phyloP scores from a whole-genome alignment of 208 protist species.

The Leishmania tropica region DNA sequence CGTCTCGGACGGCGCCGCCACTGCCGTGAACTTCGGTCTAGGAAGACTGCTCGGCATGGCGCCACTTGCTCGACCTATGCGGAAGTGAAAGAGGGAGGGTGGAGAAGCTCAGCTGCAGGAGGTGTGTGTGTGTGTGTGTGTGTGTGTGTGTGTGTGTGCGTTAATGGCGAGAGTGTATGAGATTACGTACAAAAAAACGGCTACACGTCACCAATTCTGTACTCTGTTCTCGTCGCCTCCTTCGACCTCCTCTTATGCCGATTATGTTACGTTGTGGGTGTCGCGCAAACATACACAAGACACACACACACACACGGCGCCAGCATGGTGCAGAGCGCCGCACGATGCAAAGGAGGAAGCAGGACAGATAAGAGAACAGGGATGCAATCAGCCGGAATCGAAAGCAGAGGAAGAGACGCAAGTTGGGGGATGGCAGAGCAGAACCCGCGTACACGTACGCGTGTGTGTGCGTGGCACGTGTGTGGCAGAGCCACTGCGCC shows the following conservation, averaged over 20 bases:
- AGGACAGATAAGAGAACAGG: not conserved
- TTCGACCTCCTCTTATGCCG: not conserved
- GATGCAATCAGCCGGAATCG: not conserved
- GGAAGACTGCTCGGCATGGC: not conserved
- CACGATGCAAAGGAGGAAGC: not conserved
- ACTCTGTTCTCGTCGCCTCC: not conserved
- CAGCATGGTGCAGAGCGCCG: not conserved
- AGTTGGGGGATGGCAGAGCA: not conserved
- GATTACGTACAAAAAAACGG: not conserved
- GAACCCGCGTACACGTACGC: slow-evolving; percentile 6
- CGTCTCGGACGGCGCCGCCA: not conserved
- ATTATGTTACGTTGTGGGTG: not conserved
- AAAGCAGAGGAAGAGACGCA: not conserved
- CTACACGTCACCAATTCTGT: not conserved
- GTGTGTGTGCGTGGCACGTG: not conserved
- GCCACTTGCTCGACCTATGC: too few species aligned
- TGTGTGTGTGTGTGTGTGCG: not conserved
- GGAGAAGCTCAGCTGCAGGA: not conserved
- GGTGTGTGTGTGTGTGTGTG: not conserved
- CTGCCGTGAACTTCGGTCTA: not conserved
- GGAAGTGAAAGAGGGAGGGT: not conserved
- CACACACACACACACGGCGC: not conserved
- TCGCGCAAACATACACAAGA: not conserved
- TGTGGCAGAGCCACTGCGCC: not conserved
- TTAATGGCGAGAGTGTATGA: not conserved